A percentile compares a stretch with the other conserved stretches of the same genome.
phyloP scores from a whole-genome alignment of 345 rosid species.

The Eutrema japonicum region DNA sequence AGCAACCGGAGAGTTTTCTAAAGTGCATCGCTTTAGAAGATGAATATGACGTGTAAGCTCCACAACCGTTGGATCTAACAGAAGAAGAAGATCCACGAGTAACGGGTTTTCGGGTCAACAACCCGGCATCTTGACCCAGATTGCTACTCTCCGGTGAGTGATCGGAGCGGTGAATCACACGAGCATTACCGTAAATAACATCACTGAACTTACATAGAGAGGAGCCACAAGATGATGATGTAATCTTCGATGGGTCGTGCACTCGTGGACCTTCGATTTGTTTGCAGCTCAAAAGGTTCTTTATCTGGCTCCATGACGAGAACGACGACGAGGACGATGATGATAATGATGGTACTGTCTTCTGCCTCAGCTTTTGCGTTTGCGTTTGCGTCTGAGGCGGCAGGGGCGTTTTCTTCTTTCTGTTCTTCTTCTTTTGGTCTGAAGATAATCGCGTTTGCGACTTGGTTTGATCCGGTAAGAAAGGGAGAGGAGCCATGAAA shows the following conservation, averaged over 20 bases:
- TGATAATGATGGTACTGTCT: constrained; percentile 36
- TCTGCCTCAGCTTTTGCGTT: constrained; percentile 44
- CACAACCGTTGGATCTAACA: constrained; percentile 43
- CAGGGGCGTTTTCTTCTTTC: constrained; percentile 28
- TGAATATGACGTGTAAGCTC: constrained; percentile 43
- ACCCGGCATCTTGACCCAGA: constrained; percentile 65
- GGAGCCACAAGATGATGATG: constrained; percentile 55
- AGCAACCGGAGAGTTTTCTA: constrained; percentile 44
- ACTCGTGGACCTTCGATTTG: constrained; percentile 72
- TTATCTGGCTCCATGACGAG: constrained; percentile 91
- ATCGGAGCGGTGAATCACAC: constrained; percentile 44
- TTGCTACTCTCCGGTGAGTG: constrained; percentile 72
- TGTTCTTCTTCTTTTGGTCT: constrained; percentile 39
- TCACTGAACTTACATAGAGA: constrained; percentile 42
- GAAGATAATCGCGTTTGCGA: constrained; percentile 42
- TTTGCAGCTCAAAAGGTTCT: constrained; percentile 86
- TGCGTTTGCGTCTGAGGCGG: constrained; percentile 43
- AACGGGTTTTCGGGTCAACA: constrained; percentile 55
- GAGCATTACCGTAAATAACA: constrained; percentile 41
- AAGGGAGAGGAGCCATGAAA: constrained; percentile 71
- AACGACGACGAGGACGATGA: constrained; percentile 27
- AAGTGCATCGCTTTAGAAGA: constrained; percentile 46
- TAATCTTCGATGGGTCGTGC: constrained; percentile 65
- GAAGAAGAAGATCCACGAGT: constrained; percentile 38
- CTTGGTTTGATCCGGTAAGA: constrained; percentile 50